phyloP scores from a whole-genome alignment of 306 rosid species.

The Castanospermum australe region DNA sequence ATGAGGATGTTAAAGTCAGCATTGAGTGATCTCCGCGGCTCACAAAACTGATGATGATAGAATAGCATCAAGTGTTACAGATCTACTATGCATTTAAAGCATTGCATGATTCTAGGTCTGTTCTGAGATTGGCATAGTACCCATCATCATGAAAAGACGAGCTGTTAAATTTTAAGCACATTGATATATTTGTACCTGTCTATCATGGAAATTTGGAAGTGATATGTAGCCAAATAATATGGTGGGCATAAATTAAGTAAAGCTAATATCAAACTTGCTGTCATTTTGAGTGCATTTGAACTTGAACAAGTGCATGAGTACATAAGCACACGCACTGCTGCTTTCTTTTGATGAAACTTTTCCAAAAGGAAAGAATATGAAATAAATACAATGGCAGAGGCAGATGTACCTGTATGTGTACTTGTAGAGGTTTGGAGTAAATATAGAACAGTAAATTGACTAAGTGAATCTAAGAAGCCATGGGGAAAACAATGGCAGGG shows the following conservation, averaged over 20 bases:
- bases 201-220: background rate
- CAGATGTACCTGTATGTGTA: background rate
- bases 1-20: background rate
- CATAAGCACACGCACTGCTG: background rate
- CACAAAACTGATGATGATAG: conserved; percentile 8
- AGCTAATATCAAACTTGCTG: background rate
- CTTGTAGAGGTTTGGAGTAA: background rate
- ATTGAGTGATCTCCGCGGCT: conserved; percentile 4
- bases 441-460: background rate
- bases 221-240: background rate
- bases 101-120: background rate
- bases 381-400: background rate
- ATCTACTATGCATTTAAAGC: background rate
- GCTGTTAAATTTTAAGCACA: background rate
- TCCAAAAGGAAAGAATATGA: background rate
- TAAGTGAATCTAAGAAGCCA: conserved; percentile 2
- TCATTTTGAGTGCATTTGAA: background rate
- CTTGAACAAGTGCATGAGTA: background rate
- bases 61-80: background rate
- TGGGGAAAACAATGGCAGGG: too few relatives aligned
- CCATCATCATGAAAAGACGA: background rate
- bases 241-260: background rate
- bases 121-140: background rate
- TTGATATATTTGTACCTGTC: background rate
- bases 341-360: background rate